Conservation (phyloP, 2,329 filamentous ascomycete genomes). For the Talaromyces marneffei region DNA sequence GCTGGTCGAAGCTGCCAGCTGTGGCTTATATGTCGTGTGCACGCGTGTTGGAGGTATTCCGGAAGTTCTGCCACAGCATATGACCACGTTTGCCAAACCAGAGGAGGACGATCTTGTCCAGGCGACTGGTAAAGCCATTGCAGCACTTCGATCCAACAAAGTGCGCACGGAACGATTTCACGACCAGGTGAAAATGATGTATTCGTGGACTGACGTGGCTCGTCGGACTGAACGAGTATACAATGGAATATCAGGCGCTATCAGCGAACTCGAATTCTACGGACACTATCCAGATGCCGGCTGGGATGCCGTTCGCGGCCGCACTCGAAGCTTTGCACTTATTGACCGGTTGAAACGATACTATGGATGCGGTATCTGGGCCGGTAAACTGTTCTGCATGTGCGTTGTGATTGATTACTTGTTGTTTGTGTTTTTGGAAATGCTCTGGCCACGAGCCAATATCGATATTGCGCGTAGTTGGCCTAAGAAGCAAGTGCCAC, state of each 20-base stretch:
- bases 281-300: slow-evolving; percentile 65
- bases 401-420: slow-evolving; percentile 93
- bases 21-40: slow-evolving; percentile 92
- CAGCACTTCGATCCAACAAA: slow-evolving; percentile 73
- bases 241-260: slow-evolving; percentile 80
- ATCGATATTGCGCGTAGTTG: slow-evolving; percentile 90
- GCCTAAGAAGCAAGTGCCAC: slow-evolving; percentile 62
- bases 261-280: slow-evolving; percentile 82
- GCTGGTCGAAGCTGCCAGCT: slow-evolving; percentile 93
- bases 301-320: slow-evolving; percentile 65
- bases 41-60: slow-evolving; percentile 96
- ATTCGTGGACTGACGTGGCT: slow-evolving; percentile 95
- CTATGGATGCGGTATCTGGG: slow-evolving; percentile 97
- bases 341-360: slow-evolving; percentile 95
- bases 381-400: slow-evolving; percentile 92
- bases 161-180: slow-evolving; percentile 92
- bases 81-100: slow-evolving; percentile 95
- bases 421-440: slow-evolving; percentile 79
- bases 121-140: slow-evolving; percentile 85
- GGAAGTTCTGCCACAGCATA: slow-evolving; percentile 88
- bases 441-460: slow-evolving; percentile 73
- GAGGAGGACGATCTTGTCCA: slow-evolving; percentile 92
- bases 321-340: slow-evolving; percentile 79
- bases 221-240: slow-evolving; percentile 92
- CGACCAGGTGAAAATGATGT: slow-evolving; percentile 96